These are phyloP conservation scores for Cystofilobasidium macerans DNA, from an alignment of 768 basidiomycete genomes.

Conservation along the genomic window DNA sequence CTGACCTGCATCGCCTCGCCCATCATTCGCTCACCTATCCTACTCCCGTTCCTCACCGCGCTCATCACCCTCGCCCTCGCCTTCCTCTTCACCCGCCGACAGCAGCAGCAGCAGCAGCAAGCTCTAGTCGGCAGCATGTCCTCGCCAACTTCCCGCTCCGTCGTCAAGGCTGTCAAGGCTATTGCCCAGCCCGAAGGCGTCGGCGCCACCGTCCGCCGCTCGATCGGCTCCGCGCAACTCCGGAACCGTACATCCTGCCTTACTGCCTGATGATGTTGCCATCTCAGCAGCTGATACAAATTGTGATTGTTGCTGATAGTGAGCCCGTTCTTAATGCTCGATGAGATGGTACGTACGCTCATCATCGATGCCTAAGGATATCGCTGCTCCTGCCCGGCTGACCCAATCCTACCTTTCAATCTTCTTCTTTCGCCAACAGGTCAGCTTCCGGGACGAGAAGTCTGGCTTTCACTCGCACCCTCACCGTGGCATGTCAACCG, in stretches of 20 bases:
- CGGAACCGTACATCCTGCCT: no score
- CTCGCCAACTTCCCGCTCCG: constrained; percentile 43
- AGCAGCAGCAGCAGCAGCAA: neutral
- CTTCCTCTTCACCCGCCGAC: neutral
- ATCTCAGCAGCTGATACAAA: no score
- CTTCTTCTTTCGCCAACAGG: no score
- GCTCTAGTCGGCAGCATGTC: constrained; percentile 2
- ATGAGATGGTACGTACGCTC: constrained; percentile 30
- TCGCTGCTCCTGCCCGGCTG: neutral
- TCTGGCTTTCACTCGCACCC: constrained; percentile 17
- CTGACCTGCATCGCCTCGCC: neutral
- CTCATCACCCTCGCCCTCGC: neutral
- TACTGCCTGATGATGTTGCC: no score
- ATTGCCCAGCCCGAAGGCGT: constrained; percentile 56
- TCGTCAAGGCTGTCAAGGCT: constrained; percentile 65
- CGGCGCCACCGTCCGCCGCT: constrained; percentile 71
- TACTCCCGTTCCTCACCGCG: constrained; percentile 1
- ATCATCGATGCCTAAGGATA: neutral
- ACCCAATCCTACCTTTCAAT: constrained; percentile 25
- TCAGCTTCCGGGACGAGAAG: no score
- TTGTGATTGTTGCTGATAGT: no score
- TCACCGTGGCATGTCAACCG: constrained; percentile 38
- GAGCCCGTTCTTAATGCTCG: constrained; percentile 74
- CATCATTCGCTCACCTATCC: neutral
- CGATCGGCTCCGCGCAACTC: constrained; percentile 64